phyloP scores from a whole-genome alignment of 2,329 filamentous ascomycete genomes.

The Colletotrichum orbiculare region DNA sequence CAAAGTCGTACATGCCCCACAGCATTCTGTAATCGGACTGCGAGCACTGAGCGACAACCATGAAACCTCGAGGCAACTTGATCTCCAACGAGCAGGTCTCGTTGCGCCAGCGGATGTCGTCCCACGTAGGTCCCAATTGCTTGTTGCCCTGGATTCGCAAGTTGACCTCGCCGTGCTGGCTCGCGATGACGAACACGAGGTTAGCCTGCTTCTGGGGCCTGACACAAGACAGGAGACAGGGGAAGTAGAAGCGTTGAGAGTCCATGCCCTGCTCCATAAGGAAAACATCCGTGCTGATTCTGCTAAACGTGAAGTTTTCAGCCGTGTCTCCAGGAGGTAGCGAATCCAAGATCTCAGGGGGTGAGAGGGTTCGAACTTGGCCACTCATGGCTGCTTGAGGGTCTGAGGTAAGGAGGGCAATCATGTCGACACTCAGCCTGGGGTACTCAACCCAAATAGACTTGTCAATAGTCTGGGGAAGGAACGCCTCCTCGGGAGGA shows the following conservation, averaged over 20 bases:
- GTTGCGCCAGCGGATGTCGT: constrained; percentile 83
- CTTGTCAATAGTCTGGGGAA: constrained; percentile 84
- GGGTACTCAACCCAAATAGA: constrained; percentile 86
- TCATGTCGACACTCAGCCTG: constrained; percentile 75
- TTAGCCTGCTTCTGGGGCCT: constrained; percentile 76
- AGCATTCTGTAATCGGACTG: constrained; percentile 83
- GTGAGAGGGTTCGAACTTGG: constrained; percentile 57
- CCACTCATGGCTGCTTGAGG: constrained; percentile 61
- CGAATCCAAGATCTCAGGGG: constrained; percentile 70
- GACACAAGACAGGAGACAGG: constrained; percentile 80
- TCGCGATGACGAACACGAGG: constrained; percentile 79
- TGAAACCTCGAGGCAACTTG: constrained; percentile 79
- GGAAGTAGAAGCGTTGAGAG: constrained; percentile 74
- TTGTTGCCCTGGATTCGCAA: constrained; percentile 77
- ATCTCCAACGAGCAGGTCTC: constrained; percentile 74
- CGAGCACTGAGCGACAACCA: constrained; percentile 75
- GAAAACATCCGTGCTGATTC: constrained; percentile 79
- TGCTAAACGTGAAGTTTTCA: constrained; percentile 81
- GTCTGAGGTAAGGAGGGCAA: constrained; percentile 75
- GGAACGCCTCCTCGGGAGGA: constrained; percentile 73
- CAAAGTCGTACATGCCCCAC: constrained; percentile 88
- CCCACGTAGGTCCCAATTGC: constrained; percentile 78
- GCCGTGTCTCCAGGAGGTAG: constrained; percentile 82
- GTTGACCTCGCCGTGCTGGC: constrained; percentile 82
- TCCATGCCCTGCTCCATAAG: constrained; percentile 79